phyloP scores from a whole-genome alignment of 805 yeast genomes.

The Hanseniaspora clermontiae region DNA sequence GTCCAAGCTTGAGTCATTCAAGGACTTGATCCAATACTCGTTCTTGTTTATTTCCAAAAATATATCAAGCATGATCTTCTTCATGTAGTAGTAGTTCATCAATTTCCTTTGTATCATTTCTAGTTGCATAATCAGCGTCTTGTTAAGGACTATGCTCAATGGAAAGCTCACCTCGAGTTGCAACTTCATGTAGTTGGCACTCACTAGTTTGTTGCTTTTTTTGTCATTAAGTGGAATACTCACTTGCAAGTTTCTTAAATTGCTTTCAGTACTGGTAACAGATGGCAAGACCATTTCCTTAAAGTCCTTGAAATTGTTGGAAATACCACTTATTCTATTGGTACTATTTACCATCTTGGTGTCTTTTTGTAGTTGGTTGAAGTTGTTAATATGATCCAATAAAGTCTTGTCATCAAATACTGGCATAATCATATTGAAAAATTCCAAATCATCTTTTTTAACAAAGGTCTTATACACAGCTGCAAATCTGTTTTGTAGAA shows the following conservation, averaged over 20 bases:
- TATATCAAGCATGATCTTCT: constrained; percentile 45
- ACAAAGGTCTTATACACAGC: not conserved
- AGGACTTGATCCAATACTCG: constrained; percentile 45
- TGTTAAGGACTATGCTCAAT: constrained; percentile 56
- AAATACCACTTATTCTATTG: constrained; percentile 6
- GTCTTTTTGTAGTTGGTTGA: constrained; percentile 1
- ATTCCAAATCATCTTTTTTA: not conserved
- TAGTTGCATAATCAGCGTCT: constrained; percentile 60
- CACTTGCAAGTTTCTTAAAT: not conserved
- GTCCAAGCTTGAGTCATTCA: not conserved
- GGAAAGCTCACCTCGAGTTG: constrained; percentile 75
- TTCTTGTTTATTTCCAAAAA: constrained; percentile 62
- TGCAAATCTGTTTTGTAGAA: constrained; percentile 25
- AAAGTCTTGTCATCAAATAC: constrained; percentile 7
- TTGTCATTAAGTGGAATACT: constrained; percentile 5
- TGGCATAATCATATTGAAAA: not conserved
- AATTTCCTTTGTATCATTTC: constrained; percentile 69
- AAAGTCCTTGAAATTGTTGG: constrained; percentile 16
- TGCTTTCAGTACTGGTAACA: constrained; percentile 2
- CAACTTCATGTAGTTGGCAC: constrained; percentile 42
- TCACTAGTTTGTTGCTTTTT: constrained; percentile 26
- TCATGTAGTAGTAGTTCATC: constrained; percentile 48
- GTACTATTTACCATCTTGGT: constrained; percentile 28
- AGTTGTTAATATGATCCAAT: constrained; percentile 9
- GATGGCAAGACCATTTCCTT: constrained; percentile 12